Evolutionary conservation across 2,329 filamentous ascomycete species (phyloP), one percentile per base, ranked within the genome.

Genomic region (Alternaria arborescens): DNA sequence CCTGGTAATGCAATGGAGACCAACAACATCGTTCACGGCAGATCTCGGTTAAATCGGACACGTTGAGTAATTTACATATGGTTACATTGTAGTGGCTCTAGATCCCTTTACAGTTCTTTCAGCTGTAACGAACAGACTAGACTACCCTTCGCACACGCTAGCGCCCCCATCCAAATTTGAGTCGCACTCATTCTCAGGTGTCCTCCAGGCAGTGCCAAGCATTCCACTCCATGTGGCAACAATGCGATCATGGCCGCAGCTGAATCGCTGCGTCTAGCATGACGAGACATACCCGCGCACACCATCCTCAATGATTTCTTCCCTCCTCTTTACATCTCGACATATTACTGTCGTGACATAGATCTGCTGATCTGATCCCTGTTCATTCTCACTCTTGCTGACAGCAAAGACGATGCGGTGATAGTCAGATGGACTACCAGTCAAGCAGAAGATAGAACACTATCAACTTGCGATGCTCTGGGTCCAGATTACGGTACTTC

Each of bases 271-370:
- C 64, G 68, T 47, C 34, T 52, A 28, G 28, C 50, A 40, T 64
- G 59, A 58, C 50, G 54, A 58, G 58, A 41, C 51, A 47, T 8
- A 50, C 38, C 32, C 36, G 44, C 52, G 54, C 48, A 54, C 47
- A n/a, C 60, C 40, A 61, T 58, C 64, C 59, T 59, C 62, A 64
- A 50, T 55, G 41, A 55, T 47, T 57, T 66, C 58, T 60, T 68
- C 58, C 60, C 65, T 60, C 64, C 48, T 40, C 53, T 43, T 53
- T 47, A 43, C 60, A 50, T 34, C 52, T 41, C 42, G 42, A 61
- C 62, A 46, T 42, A 41, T 59, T 12, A 30, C 36, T 41, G 43
- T 38, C 47, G 58, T 56, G 55, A 64, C 56, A 54, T 57, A 48
- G 24, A 40, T 41, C 40, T 24, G 22, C 24, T n/a, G n/a, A 8